Base-by-base conservation (phyloP, 768 basidiomycete species). In the Exidia glandulosa region DNA sequence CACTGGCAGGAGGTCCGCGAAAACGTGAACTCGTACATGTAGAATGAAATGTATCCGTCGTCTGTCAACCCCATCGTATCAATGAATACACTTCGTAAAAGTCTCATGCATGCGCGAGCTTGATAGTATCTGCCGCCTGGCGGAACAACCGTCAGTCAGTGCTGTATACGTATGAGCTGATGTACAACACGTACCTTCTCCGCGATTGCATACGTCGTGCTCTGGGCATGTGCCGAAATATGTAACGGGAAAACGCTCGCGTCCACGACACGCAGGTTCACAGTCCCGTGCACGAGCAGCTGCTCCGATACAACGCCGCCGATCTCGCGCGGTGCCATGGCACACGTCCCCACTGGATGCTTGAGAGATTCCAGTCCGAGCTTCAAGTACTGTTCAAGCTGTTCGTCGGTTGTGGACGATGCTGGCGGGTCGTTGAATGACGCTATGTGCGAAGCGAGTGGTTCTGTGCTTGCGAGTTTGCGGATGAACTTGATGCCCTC, bases 401-500 rank as follows among this genome's bases (percentile, higher is more conserved):
- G 76, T 73, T 12, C 79, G 62, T 0, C 67, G 62, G 52, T 73
- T 75, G 36, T 6, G 25, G 56, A 45, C n/a, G 33, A 37, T 14
- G 27, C n/a, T 6, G 41, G 41, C 5, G 41, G 41, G 16, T 45
- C 41, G 41, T 45, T 10, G 7, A 19, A 45, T 6, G 41, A 14
- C 5, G 77, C 70, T 59, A 85, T 67, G 10, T 73, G 68, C 6
- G 67, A 63, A 56, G 68, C 76, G 3, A 88, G 71, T 0, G 87
- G 86, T 1, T 75, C 69, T 1, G 81, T 78, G 6, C 72, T 64
- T 1, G 78, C 83, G 41, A 87, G 66, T 60, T 67, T 76, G 31
- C 86, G 77, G 19, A 79, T 83, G 57, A 86, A 76, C 67, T 82
- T 83, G 59, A 85, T 69, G 31, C 81, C 85, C 69, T 83, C 79